These are phyloP conservation scores for Macaranga tanarius DNA, from an alignment of 441 rosid species.

Conservation along the genomic window DNA sequence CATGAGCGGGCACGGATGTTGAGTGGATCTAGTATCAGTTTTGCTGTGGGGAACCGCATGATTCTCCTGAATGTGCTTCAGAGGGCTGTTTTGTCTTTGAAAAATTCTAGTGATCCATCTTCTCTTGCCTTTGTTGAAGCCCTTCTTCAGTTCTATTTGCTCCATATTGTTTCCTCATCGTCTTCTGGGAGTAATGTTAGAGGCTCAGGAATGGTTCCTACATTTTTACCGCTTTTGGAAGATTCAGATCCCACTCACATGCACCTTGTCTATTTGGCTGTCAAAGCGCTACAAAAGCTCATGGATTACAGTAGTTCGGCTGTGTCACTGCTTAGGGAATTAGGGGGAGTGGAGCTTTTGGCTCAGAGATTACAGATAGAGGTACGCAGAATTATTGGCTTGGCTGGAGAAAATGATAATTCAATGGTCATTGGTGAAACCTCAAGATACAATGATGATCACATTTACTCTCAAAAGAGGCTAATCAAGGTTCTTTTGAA, in stretches of 20 bases:
- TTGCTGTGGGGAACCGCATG: slow-evolving; percentile 88
- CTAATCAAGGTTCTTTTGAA: slow-evolving; percentile 88
- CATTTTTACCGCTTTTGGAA: slow-evolving; percentile 93
- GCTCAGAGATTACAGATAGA: slow-evolving; percentile 88
- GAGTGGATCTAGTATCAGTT: slow-evolving; percentile 93
- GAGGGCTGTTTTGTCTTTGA: slow-evolving; percentile 84
- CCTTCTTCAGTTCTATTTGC: slow-evolving; percentile 94
- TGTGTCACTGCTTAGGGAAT: slow-evolving; percentile 80
- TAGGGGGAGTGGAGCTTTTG: slow-evolving; percentile 95
- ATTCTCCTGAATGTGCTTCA: slow-evolving; percentile 98
- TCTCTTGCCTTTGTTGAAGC: slow-evolving; percentile 96
- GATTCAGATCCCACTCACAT: slow-evolving; percentile 79
- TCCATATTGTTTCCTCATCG: slow-evolving; percentile 93
- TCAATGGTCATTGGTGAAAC: slow-evolving; percentile 64
- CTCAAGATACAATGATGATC: slow-evolving; percentile 60
- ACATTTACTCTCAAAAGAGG: slow-evolving; percentile 74
- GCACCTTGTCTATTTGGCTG: slow-evolving; percentile 94
- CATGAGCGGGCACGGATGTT: slow-evolving; percentile 92
- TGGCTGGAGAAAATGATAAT: slow-evolving; percentile 49
- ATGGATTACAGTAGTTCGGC: slow-evolving; percentile 98
- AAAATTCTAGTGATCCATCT: slow-evolving; percentile 75
- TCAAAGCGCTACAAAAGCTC: slow-evolving; percentile 91
- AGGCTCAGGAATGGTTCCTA: slow-evolving; percentile 97
- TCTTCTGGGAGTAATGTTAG: slow-evolving; percentile 86
- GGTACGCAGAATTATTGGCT: slow-evolving; percentile 75